These are phyloP conservation scores for Talaromyces sp. DNA, from an alignment of 2,329 filamentous ascomycete genomes.

Conservation along the genomic window DNA sequence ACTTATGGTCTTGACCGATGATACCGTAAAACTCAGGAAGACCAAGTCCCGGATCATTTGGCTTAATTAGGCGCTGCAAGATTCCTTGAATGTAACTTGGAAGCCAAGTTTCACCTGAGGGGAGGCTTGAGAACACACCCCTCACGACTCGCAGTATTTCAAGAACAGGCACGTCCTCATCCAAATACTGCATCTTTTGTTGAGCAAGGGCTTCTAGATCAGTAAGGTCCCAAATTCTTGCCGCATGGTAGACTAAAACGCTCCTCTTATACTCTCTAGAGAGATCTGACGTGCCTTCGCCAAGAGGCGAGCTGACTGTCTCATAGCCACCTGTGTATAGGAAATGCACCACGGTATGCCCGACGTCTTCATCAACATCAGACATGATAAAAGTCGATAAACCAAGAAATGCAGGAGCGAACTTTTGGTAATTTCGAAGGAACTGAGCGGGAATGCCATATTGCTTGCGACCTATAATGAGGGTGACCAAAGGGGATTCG, in stretches of 20 bases:
- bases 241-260: slow-evolving; percentile 13
- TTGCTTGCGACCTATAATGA: slow-evolving; percentile 14
- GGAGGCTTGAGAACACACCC: slow-evolving; percentile 12
- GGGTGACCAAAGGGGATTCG: slow-evolving; percentile 8
- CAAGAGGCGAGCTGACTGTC: slow-evolving; percentile 12
- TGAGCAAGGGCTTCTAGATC: slow-evolving; percentile 9
- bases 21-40: slow-evolving; percentile 8
- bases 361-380: slow-evolving; percentile 8
- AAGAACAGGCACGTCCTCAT: neutral
- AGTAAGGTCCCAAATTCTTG: slow-evolving; percentile 10
- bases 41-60: slow-evolving; percentile 2
- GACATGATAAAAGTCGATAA: slow-evolving; percentile 9
- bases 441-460: slow-evolving; percentile 15
- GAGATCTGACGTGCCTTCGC: slow-evolving; percentile 9
- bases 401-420: neutral
- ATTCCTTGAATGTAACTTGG: slow-evolving; percentile 13
- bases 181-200: slow-evolving; percentile 5
- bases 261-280: slow-evolving; percentile 15
- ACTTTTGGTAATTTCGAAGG: slow-evolving; percentile 8
- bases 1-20: slow-evolving; percentile 6
- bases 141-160: slow-evolving; percentile 1
- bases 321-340: slow-evolving; percentile 14
- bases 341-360: slow-evolving; percentile 13
- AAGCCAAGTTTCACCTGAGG: slow-evolving; percentile 12
- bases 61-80: slow-evolving; percentile 3